phyloP scores from a whole-genome alignment of 306 rosid genomes.

The Acacia acuminata region DNA sequence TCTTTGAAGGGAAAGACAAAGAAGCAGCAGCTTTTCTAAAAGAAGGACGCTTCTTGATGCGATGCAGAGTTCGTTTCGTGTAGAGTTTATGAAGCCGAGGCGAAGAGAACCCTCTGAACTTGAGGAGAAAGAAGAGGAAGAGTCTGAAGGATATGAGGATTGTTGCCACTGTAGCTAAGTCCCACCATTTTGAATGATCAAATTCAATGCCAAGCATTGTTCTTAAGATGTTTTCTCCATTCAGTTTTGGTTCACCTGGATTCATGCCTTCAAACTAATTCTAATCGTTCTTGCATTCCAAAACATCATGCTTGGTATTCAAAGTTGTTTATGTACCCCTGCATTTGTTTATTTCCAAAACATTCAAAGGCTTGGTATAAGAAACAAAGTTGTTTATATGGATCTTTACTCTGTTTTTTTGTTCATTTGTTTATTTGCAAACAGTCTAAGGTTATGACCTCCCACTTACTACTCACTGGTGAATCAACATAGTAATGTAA shows the following conservation, averaged over 20 bases:
- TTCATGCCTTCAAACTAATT: constrained; percentile 61
- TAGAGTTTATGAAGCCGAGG: constrained; percentile 53
- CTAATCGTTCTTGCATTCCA: constrained; percentile 69
- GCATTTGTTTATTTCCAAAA: not conserved
- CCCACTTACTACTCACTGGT: too few species aligned
- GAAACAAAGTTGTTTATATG: too few species aligned
- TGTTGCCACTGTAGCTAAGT: constrained; percentile 58
- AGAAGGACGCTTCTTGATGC: constrained; percentile 73
- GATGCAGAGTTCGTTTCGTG: constrained; percentile 51
- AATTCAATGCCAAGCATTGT: constrained; percentile 62
- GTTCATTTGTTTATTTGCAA: too few species aligned
- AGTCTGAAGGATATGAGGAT: constrained; percentile 59
- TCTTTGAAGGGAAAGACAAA: constrained; percentile 62
- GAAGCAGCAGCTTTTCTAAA: constrained; percentile 47
- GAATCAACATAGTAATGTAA: too few species aligned
- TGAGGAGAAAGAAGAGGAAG: constrained; percentile 66
- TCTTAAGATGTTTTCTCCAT: constrained; percentile 62
- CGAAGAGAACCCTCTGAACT: constrained; percentile 65
- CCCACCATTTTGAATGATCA: constrained; percentile 89
- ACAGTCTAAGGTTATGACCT: too few species aligned
- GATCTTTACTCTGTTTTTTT: too few species aligned
- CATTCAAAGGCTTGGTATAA: too few species aligned
- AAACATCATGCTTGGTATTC: not conserved
- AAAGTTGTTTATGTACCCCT: not conserved
- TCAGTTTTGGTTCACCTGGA: constrained; percentile 64